Percentiles rank a stretch among this genome's conserved stretches.
Conservation (phyloP, 768 basidiomycete species). For the Psilocybe subaeruginosa region DNA sequence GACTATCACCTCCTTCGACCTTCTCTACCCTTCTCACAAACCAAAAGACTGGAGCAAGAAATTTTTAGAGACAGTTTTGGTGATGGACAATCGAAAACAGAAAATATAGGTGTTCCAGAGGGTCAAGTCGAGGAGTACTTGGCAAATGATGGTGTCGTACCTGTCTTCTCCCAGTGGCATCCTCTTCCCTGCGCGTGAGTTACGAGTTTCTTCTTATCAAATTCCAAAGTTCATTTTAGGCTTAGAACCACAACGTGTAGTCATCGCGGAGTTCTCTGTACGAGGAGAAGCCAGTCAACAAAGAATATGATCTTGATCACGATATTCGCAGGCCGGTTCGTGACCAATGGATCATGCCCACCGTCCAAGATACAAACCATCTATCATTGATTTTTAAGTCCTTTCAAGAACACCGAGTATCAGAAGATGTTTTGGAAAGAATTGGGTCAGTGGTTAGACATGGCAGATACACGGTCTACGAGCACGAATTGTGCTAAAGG, state of each 20-base stretch:
- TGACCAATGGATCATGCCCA: constrained; percentile 47
- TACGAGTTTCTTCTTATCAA: neutral
- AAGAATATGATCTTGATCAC: neutral
- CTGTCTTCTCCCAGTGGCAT: constrained; percentile 55
- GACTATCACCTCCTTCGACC: constrained; percentile 40
- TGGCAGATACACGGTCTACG: constrained; percentile 29
- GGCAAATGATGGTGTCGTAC: constrained; percentile 54
- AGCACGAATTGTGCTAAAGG: neutral
- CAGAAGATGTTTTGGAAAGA: constrained; percentile 45
- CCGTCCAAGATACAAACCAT: constrained; percentile 37
- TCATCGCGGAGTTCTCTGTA: constrained; percentile 6
- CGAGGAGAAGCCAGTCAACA: neutral
- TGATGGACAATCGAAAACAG: neutral
- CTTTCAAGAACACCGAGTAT: constrained; percentile 30
- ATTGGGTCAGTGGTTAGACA: constrained; percentile 38
- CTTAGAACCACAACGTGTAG: constrained; percentile 15
- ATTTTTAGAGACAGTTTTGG: neutral
- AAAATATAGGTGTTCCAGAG: neutral
- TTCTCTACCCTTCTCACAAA: constrained; percentile 24
- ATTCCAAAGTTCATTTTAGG: neutral
- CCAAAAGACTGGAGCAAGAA: neutral
- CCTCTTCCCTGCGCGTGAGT: constrained; percentile 45
- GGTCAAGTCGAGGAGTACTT: constrained; percentile 33
- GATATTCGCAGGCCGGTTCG: constrained; percentile 17
- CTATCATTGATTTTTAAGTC: constrained; percentile 41